phyloP scores from a whole-genome alignment of 345 rosid genomes.

The Aegle marmelos region DNA sequence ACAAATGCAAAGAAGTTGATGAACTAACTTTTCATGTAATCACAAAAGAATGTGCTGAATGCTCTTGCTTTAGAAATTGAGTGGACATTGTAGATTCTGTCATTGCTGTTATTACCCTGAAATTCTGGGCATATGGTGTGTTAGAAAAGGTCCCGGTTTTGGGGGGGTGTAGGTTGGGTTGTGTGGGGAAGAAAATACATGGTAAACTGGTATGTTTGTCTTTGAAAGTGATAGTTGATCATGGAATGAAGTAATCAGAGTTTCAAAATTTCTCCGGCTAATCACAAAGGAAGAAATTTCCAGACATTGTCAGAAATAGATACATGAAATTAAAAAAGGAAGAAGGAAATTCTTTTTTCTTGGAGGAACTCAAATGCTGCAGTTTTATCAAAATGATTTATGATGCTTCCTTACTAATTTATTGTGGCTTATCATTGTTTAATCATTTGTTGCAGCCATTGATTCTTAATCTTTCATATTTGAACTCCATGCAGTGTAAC shows the following conservation, averaged over 20 bases:
- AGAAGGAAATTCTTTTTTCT: neutral
- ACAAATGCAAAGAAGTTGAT: too few species aligned
- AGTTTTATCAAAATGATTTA: neutral
- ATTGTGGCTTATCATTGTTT: neutral
- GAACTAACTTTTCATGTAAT: neutral
- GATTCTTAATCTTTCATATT: neutral
- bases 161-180: too few species aligned
- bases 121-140: too few species aligned
- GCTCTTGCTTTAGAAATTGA: neutral
- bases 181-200: too few species aligned
- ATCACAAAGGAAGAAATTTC: neutral
- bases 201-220: too few species aligned
- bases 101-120: neutral
- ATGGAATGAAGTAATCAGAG: neutral
- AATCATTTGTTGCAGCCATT: constrained; percentile 1
- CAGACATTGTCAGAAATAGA: neutral
- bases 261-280: neutral
- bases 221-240: neutral
- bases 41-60: neutral
- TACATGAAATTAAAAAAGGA: too few species aligned
- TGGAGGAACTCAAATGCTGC: neutral
- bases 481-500: neutral
- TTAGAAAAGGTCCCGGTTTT: too few species aligned
- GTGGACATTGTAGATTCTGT: neutral
- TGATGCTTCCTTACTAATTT: neutral